Evolutionary conservation across 2,329 filamentous ascomycete genomes (phyloP).

Genomic region (Colletotrichum sp.): DNA sequence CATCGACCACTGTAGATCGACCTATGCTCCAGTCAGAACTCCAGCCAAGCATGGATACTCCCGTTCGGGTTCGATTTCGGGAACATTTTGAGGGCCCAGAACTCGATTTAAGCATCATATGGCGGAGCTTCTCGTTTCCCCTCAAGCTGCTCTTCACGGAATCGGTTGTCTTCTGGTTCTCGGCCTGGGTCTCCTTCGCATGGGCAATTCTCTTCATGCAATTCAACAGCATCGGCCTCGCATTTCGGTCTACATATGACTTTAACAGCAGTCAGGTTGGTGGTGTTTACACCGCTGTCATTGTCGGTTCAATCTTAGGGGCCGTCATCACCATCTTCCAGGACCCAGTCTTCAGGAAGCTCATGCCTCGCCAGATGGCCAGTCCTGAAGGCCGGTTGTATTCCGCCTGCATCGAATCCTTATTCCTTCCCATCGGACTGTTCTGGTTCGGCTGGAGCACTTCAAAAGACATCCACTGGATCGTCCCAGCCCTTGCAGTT

Average conservation of each 20-base stretch:
- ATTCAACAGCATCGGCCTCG: conserved; percentile 61
- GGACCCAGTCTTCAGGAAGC: conserved; percentile 58
- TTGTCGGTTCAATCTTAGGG: conserved; percentile 47
- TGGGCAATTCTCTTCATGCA: conserved; percentile 74
- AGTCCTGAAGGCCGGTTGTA: conserved; percentile 67
- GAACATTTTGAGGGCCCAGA: conserved; percentile 15
- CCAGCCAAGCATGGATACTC: too few species aligned
- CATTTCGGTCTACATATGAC: conserved; percentile 65
- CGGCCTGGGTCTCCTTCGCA: conserved; percentile 72
- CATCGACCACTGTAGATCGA: neutral
- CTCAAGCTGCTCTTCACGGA: conserved; percentile 58
- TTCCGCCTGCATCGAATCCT: conserved; percentile 66
- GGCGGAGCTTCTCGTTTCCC: conserved; percentile 33
- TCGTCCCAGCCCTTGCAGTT: conserved; percentile 66
- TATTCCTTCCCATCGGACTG: conserved; percentile 66
- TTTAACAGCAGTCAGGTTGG: conserved; percentile 66
- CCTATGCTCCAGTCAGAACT: neutral
- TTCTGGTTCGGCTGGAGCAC: conserved; percentile 76
- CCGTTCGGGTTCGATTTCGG: neutral
- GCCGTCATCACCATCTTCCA: conserved; percentile 60
- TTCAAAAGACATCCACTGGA: conserved; percentile 59
- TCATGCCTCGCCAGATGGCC: conserved; percentile 35
- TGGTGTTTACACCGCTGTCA: conserved; percentile 61
- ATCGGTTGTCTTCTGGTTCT: conserved; percentile 69
- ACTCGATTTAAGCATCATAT: conserved; percentile 27